A percentile compares a stretch with the other conserved stretches of the same genome.
phyloP scores from a whole-genome alignment of 169 alveolate species.

The Eimeria praecox region DNA sequence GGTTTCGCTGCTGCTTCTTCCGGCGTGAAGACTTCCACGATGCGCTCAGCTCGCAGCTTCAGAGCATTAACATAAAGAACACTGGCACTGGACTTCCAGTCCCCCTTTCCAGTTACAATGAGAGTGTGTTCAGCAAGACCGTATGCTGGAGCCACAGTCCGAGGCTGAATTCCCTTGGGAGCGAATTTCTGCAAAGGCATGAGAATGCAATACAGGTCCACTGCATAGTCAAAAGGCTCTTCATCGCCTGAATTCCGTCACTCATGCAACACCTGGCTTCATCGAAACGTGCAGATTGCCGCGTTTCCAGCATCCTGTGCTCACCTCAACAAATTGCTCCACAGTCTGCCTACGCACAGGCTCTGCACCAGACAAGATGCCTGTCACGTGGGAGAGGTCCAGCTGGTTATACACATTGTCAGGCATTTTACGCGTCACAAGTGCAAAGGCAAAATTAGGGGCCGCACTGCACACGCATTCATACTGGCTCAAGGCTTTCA shows the following conservation, averaged over 20 bases:
- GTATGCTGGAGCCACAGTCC: conserved; percentile 84
- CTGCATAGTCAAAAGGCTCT: too few relatives aligned
- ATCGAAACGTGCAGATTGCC: not conserved
- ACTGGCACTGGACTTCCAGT: conserved; percentile 59
- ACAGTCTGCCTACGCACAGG: conserved; percentile 87
- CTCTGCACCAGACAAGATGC: conserved; percentile 87
- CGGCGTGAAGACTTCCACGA: conserved; percentile 72
- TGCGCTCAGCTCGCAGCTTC: conserved; percentile 81
- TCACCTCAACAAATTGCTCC: conserved; percentile 81
- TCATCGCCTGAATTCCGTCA: not conserved
- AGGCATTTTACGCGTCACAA: conserved; percentile 86
- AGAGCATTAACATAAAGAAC: conserved; percentile 81
- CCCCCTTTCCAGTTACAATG: conserved; percentile 85
- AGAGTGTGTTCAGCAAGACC: conserved; percentile 89
- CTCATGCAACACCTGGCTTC: not conserved
- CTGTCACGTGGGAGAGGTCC: conserved; percentile 85
- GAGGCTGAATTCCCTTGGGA: conserved; percentile 77
- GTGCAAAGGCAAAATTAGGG: conserved; percentile 89
- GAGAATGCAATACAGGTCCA: not conserved
- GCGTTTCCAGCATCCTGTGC: not conserved
- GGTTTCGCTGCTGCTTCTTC: conserved; percentile 62
- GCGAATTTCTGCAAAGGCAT: conserved; percentile 81
- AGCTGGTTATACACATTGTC: conserved; percentile 78
- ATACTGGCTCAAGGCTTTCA: conserved; percentile 86
- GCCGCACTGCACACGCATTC: conserved; percentile 87